These are phyloP conservation scores for Didymella lethalis DNA, from an alignment of 2,329 filamentous ascomycete species.

Conservation along the genomic window DNA sequence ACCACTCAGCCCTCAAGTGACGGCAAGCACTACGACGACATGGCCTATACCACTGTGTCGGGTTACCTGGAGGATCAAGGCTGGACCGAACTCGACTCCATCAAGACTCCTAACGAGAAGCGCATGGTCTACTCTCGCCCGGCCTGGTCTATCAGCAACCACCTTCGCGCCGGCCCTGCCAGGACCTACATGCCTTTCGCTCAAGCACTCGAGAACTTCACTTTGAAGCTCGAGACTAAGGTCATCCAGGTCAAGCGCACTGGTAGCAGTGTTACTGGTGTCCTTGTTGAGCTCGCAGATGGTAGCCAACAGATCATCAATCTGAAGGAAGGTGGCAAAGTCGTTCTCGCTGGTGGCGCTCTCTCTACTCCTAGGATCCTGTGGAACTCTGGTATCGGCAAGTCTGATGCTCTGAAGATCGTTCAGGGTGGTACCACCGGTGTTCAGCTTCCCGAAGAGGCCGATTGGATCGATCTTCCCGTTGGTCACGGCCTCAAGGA, in stretches of 20 bases:
- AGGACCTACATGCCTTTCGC: slow-evolving; percentile 34
- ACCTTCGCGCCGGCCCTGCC: slow-evolving; percentile 32
- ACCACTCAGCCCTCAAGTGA: slow-evolving; percentile 32
- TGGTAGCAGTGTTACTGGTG: slow-evolving; percentile 29
- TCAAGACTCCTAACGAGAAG: slow-evolving; percentile 33
- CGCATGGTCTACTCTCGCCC: slow-evolving; percentile 29
- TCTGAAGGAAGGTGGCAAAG: slow-evolving; percentile 58
- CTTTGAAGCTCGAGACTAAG: slow-evolving; percentile 34
- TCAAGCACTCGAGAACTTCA: slow-evolving; percentile 30
- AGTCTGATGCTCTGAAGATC: slow-evolving; percentile 32
- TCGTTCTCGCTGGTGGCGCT: slow-evolving; percentile 62
- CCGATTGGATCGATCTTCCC: slow-evolving; percentile 37
- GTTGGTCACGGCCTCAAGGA: slow-evolving; percentile 43
- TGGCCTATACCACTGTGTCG: slow-evolving; percentile 29
- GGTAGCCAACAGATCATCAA: slow-evolving; percentile 70
- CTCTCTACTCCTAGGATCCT: slow-evolving; percentile 55
- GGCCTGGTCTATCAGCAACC: slow-evolving; percentile 25
- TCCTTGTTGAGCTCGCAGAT: slow-evolving; percentile 43
- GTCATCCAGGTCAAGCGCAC: slow-evolving; percentile 32
- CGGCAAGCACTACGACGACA: slow-evolving; percentile 34
- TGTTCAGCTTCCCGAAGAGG: slow-evolving; percentile 29
- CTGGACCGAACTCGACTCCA: slow-evolving; percentile 29
- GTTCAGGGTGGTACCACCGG: slow-evolving; percentile 27
- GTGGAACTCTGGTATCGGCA: slow-evolving; percentile 40
- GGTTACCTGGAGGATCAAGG: slow-evolving; percentile 27